Evolutionary conservation across 2,329 filamentous ascomycete species (phyloP).

Genomic region (Nothophoma quercina): DNA sequence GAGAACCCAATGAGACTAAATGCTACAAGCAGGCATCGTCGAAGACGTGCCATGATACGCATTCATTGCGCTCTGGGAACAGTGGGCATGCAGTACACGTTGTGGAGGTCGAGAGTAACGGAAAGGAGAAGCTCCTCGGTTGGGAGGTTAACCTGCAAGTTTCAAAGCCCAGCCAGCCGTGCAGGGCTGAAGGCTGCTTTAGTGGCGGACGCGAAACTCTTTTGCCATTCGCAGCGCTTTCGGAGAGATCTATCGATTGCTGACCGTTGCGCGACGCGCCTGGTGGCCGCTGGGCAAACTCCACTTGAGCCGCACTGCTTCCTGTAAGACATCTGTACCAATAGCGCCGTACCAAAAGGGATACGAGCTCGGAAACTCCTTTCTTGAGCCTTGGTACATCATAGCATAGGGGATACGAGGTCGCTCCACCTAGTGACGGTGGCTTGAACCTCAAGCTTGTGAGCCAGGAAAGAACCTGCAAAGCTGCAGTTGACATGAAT

Average conservation of each 20-base stretch:
- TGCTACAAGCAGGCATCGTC: constrained; percentile 35
- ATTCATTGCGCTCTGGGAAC: constrained; percentile 33
- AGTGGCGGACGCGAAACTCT: constrained; percentile 25
- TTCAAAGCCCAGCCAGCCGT: constrained; percentile 25
- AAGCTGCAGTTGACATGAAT: neutral
- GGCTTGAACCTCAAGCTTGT: constrained; percentile 7
- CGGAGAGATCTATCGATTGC: constrained; percentile 27
- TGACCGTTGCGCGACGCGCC: constrained; percentile 37
- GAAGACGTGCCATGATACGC: constrained; percentile 43
- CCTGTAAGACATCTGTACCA: constrained; percentile 36
- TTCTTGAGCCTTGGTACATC: neutral
- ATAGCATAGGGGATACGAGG: constrained; percentile 19
- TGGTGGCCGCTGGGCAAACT: constrained; percentile 28
- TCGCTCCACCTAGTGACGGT: constrained; percentile 14
- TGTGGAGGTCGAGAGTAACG: constrained; percentile 20
- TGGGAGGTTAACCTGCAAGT: constrained; percentile 22
- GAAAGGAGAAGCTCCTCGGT: constrained; percentile 18
- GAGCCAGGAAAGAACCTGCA: constrained; percentile 4
- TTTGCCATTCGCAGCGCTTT: constrained; percentile 32
- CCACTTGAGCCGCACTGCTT: constrained; percentile 35
- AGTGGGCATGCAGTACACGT: constrained; percentile 28
- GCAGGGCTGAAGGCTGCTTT: constrained; percentile 38
- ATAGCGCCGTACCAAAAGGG: constrained; percentile 23
- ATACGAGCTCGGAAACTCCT: constrained; percentile 16
- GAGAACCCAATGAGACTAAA: constrained; percentile 37